Base-by-base conservation (phyloP, 2,329 filamentous ascomycete species). In the Penicillium oxalicum region DNA sequence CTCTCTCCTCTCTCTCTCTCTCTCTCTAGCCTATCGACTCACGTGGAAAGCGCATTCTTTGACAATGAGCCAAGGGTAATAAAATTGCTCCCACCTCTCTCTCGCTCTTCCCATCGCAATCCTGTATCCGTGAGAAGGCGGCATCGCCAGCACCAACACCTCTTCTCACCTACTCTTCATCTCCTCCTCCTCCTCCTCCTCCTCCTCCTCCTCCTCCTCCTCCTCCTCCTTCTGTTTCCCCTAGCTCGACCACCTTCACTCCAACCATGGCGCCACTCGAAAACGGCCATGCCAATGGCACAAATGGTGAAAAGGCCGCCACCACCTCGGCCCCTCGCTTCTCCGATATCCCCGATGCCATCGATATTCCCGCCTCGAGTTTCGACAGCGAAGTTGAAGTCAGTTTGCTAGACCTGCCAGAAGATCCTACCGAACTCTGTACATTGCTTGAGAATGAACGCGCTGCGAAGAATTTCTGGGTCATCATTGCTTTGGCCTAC, bases 401-500 rank as follows among this genome's bases (percentile, higher is more conserved):
- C 62, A 88, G 94, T 65, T 82, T 97, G 46, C 86, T 91, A 65
- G 88, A 91, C 56, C 83, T 96, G 35, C 82, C 91, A 52, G 93
- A 97, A 67, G 93, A 97, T 65, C 88, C 89, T 18, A 95, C 88
- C 40, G 93, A 98, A 73, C 80, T 98, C 4, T 98, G 93, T 69
- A 93, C 88, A 28, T 79, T 98, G 44, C 83, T 98, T 55, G 91
- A 98, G 73, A 95, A 93, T 64, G 94, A 98, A 70, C 84, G 86
- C 63, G 91, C 90, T 12, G 86, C 88, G 34, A 90, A 91, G 62
- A 88, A 85, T 45, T 94, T 94, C 60, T 98, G 94, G 94, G 91
- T 98, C 77, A 91, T 89, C n/a, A 93, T 97, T 57, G 88, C 94
- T 37, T 78, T 97, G 50, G 91, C 91, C 41, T 98, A 98, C 65